Evolutionary conservation across 2,329 filamentous ascomycete genomes (phyloP).

Genomic region (Cryphonectria nitschkei): DNA sequence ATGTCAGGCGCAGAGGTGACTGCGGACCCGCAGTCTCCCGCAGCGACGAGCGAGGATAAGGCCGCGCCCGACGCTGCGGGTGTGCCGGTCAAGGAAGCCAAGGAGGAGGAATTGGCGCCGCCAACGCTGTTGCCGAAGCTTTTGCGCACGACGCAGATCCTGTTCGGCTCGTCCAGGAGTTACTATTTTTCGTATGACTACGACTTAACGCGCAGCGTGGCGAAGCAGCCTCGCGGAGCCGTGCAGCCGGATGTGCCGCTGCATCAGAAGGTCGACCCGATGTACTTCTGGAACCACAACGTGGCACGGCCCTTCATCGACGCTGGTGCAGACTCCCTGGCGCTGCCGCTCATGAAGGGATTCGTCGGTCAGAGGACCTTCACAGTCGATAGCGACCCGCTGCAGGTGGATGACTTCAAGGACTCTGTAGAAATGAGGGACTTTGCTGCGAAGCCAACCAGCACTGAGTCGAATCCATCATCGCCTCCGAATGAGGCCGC

Average conservation of each 20-base stretch:
- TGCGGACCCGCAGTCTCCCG: conserved; percentile 16
- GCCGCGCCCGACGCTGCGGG: conserved; percentile 27
- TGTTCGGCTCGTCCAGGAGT: conserved; percentile 80
- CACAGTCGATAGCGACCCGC: conserved; percentile 66
- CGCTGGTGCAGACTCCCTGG: conserved; percentile 69
- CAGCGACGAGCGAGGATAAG: conserved; percentile 21
- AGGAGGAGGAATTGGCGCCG: conserved; percentile 30
- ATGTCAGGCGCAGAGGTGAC: conserved; percentile 14
- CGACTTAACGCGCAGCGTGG: conserved; percentile 76
- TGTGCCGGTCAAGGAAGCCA: conserved; percentile 24
- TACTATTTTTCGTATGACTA: conserved; percentile 97
- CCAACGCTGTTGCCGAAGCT: conserved; percentile 74
- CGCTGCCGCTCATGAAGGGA: conserved; percentile 87
- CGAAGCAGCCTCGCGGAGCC: conserved; percentile 47
- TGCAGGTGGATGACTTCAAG: conserved; percentile 54
- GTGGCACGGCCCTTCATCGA: conserved; percentile 75
- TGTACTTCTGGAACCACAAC: conserved; percentile 91
- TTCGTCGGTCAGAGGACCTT: conserved; percentile 90
- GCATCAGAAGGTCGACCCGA: conserved; percentile 71
- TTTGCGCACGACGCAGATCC: conserved; percentile 78
- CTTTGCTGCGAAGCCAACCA: conserved; percentile 30
- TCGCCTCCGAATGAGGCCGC: conserved; percentile 34
- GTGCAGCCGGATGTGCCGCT: conserved; percentile 69
- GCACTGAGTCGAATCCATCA: conserved; percentile 24
- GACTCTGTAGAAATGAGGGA: conserved; percentile 49